Percentiles rank a stretch among this genome's conserved stretches.
phyloP scores from a whole-genome alignment of 2,329 filamentous ascomycete genomes.

The Orbilia javanica region DNA sequence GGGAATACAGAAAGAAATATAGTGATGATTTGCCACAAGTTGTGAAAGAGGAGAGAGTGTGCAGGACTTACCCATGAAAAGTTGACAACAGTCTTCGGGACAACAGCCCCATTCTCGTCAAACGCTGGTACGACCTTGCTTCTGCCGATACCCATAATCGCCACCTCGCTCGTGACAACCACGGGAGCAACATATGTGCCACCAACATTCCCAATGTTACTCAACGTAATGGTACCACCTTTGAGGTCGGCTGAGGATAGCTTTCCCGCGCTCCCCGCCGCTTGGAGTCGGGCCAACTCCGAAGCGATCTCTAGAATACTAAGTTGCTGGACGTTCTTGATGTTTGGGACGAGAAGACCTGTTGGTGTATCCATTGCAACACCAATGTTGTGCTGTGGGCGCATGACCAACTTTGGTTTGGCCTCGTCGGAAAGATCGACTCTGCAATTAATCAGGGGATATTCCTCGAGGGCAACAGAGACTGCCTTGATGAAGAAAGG shows the following conservation, averaged over 20 bases:
- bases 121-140: conserved; percentile 86
- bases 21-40: not conserved
- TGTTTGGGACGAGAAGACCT: conserved; percentile 90
- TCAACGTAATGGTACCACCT: conserved; percentile 93
- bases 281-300: conserved; percentile 80
- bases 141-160: conserved; percentile 88
- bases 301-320: conserved; percentile 82
- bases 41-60: not conserved
- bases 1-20: too few relatives aligned
- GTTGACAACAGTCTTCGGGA: conserved; percentile 83
- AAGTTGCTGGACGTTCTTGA: conserved; percentile 82
- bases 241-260: conserved; percentile 80
- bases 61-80: conserved; percentile 83
- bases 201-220: conserved; percentile 95
- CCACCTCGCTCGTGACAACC: conserved; percentile 89
- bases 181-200: conserved; percentile 92
- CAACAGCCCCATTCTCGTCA: conserved; percentile 70
- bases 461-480: conserved; percentile 83
- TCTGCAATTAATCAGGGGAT: conserved; percentile 87
- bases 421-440: conserved; percentile 73
- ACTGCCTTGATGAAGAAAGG: conserved; percentile 97
- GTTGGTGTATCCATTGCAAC: conserved; percentile 93
- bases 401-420: conserved; percentile 82
- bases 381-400: conserved; percentile 91
- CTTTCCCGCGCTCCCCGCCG: conserved; percentile 79